Evolutionary conservation across 139 green algal species (phyloP).

Genomic region (Diplosphaera chodatii): DNA sequence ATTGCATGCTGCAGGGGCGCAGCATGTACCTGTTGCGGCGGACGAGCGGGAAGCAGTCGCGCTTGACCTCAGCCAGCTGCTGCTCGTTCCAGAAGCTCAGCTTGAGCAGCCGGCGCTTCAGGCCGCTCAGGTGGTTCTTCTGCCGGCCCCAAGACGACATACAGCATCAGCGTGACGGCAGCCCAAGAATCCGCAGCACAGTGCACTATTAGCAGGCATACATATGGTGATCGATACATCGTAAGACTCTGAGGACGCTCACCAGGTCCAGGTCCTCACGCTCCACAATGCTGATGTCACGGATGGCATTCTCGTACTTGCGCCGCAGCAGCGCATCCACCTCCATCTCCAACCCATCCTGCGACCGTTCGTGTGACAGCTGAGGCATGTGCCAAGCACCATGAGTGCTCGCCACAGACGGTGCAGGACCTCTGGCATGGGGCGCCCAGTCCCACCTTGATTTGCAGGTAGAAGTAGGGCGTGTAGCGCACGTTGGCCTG

Average conservation of each 20-base stretch:
- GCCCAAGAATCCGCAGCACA: no score
- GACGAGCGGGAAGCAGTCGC: slow-evolving; percentile 71
- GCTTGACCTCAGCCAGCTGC: slow-evolving; percentile 78
- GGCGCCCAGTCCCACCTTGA: slow-evolving; percentile 53
- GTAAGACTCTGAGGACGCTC: slow-evolving; percentile 2
- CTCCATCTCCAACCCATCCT: slow-evolving; percentile 68
- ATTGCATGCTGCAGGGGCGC: no score
- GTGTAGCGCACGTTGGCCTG: slow-evolving; percentile 72
- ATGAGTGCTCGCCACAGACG: no score
- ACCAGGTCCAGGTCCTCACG: slow-evolving; percentile 92
- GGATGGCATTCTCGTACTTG: slow-evolving; percentile 64
- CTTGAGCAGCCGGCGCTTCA: slow-evolving; percentile 80
- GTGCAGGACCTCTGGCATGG: no score
- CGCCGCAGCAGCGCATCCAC: slow-evolving; percentile 79
- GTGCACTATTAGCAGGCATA: no score
- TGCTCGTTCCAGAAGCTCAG: slow-evolving; percentile 78
- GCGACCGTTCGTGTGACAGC: no score
- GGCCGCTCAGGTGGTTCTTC: slow-evolving; percentile 93
- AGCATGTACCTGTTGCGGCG: slow-evolving; percentile 46
- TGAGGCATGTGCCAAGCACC: no score
- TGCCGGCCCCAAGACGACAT: slow-evolving; percentile 36
- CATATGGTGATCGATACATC: no score
- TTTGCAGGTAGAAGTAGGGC: slow-evolving; percentile 91
- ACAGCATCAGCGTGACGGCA: no score
- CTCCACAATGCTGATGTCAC: slow-evolving; percentile 61